phyloP scores from a whole-genome alignment of 2,329 filamentous ascomycete species.

The Esteya vermicola region DNA sequence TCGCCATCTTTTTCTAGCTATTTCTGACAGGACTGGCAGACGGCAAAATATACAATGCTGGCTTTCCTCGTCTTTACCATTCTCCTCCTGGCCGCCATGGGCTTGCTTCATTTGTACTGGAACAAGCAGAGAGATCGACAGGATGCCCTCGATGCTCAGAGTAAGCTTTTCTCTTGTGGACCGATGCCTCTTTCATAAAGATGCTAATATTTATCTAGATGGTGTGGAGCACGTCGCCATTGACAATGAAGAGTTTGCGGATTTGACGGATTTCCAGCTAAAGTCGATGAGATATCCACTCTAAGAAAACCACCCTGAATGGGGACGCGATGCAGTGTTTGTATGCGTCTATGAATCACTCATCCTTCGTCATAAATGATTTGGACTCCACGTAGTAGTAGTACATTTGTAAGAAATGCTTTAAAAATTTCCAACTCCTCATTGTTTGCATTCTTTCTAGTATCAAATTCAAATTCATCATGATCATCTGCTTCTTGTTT shows the following conservation, averaged over 20 bases:
- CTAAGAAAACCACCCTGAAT: too few species aligned
- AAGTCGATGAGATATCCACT: not conserved
- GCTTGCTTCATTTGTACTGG: not conserved
- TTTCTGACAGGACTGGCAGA: not conserved
- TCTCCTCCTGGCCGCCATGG: not conserved
- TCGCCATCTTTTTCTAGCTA: not conserved
- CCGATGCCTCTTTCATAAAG: not conserved
- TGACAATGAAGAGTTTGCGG: slow-evolving; percentile 1
- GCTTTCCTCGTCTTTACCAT: not conserved
- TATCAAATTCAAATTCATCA: too few species aligned
- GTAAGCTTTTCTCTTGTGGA: not conserved
- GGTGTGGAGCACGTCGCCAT: not conserved
- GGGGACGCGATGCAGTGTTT: too few species aligned
- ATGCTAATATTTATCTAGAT: not conserved
- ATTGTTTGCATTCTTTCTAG: too few species aligned
- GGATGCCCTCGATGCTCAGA: not conserved
- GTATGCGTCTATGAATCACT: too few species aligned
- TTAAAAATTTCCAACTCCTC: too few species aligned
- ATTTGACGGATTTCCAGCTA: not conserved
- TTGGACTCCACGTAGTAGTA: too few species aligned
- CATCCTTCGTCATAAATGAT: too few species aligned
- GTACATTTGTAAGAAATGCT: too few species aligned
- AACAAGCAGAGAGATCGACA: not conserved
- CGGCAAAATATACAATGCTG: slow-evolving; percentile 1
- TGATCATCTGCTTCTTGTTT: too few species aligned